These are phyloP conservation scores for Hypoxylon sp. DNA, from an alignment of 2,329 filamentous ascomycete species.

Conservation along the genomic window DNA sequence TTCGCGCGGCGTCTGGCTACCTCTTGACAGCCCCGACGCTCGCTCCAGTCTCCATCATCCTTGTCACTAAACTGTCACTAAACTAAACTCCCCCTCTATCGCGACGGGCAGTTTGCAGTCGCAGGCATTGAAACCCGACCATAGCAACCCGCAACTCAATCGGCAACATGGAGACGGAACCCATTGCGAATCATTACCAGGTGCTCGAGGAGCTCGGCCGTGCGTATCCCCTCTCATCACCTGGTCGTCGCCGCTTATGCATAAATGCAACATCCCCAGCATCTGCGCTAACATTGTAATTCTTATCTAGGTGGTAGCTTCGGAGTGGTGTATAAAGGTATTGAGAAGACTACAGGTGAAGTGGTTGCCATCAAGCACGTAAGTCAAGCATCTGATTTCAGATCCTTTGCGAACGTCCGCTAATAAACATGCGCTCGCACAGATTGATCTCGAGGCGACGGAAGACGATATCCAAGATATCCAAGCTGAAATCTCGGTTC, in stretches of 20 bases:
- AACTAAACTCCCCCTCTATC: conserved; percentile 3
- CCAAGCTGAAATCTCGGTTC: conserved; percentile 94
- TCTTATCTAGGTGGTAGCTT: conserved; percentile 84
- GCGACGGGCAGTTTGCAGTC: conserved; percentile 2
- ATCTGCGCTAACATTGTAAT: conserved; percentile 30
- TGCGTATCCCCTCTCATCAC: conserved; percentile 64
- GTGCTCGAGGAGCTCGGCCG: conserved; percentile 96
- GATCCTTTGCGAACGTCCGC: not conserved
- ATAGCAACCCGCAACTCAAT: conserved; percentile 1
- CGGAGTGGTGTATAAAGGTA: conserved; percentile 96
- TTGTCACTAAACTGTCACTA: conserved; percentile 24
- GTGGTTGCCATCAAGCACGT: conserved; percentile 98
- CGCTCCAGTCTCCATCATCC: conserved; percentile 28
- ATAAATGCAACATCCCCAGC: conserved; percentile 9
- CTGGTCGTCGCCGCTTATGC: not conserved
- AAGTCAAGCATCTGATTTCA: conserved; percentile 56
- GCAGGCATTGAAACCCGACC: conserved; percentile 23
- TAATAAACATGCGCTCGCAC: conserved; percentile 14
- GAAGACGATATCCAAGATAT: conserved; percentile 99
- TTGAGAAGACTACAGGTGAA: conserved; percentile 90
- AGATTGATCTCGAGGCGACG: conserved; percentile 99
- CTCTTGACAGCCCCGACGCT: conserved; percentile 33
- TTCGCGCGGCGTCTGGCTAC: conserved; percentile 35
- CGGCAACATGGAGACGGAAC: conserved; percentile 69
- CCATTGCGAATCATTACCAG: conserved; percentile 89